A percentile compares a stretch with the other conserved stretches of the same genome.
These are phyloP conservation scores for Coemansia sp. DNA, from an alignment of 192 early-diverging fungal species.

Conservation along the genomic window DNA sequence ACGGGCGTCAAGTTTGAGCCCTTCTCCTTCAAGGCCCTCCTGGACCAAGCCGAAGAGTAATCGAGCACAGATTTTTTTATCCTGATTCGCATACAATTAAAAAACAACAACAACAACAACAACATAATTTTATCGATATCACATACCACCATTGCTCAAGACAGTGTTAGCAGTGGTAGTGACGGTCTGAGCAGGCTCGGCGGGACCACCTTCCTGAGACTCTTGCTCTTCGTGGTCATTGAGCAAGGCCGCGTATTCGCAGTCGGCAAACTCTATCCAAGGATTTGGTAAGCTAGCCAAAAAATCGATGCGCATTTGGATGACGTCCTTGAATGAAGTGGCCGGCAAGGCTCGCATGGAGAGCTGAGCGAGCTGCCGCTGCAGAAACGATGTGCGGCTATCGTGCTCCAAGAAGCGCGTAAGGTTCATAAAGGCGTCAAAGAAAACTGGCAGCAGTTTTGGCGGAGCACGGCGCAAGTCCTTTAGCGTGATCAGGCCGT, in stretches of 20 bases:
- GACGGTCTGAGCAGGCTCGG: background rate
- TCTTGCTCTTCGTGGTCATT: conserved; percentile 46
- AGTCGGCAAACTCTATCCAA: conserved; percentile 58
- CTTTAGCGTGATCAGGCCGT: conserved; percentile 54
- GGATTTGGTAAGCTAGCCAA: conserved; percentile 50
- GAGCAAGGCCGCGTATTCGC: conserved; percentile 55
- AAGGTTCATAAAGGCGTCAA: conserved; percentile 59
- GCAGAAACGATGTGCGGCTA: conserved; percentile 47
- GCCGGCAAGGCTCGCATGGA: conserved; percentile 50
- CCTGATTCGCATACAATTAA: background rate
- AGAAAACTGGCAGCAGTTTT: conserved; percentile 42
- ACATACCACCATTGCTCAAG: background rate
- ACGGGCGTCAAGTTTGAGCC: conserved; percentile 91
- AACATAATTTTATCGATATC: background rate
- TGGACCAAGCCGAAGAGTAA: conserved; percentile 49
- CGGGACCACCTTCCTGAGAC: background rate
- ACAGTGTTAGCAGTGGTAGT: background rate
- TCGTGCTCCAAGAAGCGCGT: conserved; percentile 57
- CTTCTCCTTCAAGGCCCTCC: conserved; percentile 73
- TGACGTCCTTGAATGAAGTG: conserved; percentile 44
- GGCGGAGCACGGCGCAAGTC: conserved; percentile 47
- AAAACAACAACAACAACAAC: background rate
- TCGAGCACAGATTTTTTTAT: background rate
- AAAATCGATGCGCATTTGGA: conserved; percentile 52
- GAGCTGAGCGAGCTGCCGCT: conserved; percentile 53